Conservation (phyloP, 1,284 basidiomycete species). For the Uromyces viciae-fabae region DNA sequence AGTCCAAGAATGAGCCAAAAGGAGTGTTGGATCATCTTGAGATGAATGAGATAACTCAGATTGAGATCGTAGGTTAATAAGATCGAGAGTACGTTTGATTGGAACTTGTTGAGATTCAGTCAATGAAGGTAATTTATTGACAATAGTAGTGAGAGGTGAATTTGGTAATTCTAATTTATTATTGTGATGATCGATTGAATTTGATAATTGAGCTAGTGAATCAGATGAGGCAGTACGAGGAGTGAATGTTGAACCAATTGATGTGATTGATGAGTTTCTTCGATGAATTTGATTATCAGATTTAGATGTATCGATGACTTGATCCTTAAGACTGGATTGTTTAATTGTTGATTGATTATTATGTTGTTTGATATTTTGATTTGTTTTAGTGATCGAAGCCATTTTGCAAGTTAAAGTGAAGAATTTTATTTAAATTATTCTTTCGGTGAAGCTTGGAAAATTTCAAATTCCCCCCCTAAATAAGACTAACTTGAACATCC, state of each 20-base stretch:
- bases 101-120: conserved; percentile 24
- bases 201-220: not conserved
- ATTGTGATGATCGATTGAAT: not conserved
- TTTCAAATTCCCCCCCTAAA: too few species aligned
- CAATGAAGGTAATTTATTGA: conserved; percentile 27
- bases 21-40: not conserved
- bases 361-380: too few species aligned
- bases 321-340: too few species aligned
- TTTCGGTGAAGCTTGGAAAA: too few species aligned
- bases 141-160: conserved; percentile 14
- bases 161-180: not conserved
- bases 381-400: too few species aligned
- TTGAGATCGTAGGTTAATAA: conserved; percentile 5
- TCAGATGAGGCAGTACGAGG: conserved; percentile 11
- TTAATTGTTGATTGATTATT: too few species aligned
- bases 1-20: conserved; percentile 22
- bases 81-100: conserved; percentile 29
- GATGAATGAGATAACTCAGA: not conserved
- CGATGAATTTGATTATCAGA: too few species aligned
- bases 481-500: too few species aligned
- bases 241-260: not conserved
- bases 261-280: conserved; percentile 16
- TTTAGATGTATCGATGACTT: too few species aligned
- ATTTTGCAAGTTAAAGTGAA: too few species aligned
- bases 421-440: too few species aligned